Conservation (phyloP, 768 basidiomycete genomes). For the Phylloporus arenicola region DNA sequence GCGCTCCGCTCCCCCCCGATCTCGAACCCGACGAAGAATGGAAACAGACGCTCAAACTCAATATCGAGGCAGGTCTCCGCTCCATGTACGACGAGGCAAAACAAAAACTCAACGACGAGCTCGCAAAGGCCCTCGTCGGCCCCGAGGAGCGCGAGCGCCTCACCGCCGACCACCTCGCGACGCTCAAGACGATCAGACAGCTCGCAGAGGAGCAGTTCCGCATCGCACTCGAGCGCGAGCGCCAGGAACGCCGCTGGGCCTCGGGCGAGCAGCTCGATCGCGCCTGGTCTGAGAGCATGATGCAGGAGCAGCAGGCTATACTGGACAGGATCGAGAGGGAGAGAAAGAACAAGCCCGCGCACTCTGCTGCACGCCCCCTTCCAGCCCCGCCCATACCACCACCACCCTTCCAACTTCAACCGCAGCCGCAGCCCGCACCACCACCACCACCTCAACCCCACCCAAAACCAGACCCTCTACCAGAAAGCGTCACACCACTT, state of each 20-base stretch:
- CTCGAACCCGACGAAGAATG: slow-evolving; percentile 52
- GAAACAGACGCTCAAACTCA: slow-evolving; percentile 43
- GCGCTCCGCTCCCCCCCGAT: slow-evolving; percentile 15
- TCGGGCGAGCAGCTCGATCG: slow-evolving; percentile 33
- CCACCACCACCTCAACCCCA: neutral
- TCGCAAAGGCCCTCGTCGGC: slow-evolving; percentile 39
- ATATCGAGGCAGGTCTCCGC: slow-evolving; percentile 45
- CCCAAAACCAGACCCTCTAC: neutral
- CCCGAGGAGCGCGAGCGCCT: slow-evolving; percentile 34
- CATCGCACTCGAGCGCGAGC: slow-evolving; percentile 41
- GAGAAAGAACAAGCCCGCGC: slow-evolving; percentile 19
- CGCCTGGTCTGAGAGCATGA: slow-evolving; percentile 32
- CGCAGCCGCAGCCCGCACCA: neutral
- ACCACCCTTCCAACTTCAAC: neutral
- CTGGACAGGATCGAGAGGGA: slow-evolving; percentile 45
- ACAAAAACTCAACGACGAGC: slow-evolving; percentile 47
- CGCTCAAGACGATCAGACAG: slow-evolving; percentile 41
- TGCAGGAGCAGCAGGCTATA: slow-evolving; percentile 40
- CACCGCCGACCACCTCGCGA: slow-evolving; percentile 33
- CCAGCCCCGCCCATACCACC: neutral
- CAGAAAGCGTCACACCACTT: slow-evolving; percentile 5
- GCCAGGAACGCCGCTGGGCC: slow-evolving; percentile 47
- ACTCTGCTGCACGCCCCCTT: neutral
- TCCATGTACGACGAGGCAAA: slow-evolving; percentile 56
- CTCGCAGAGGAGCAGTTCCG: slow-evolving; percentile 45